Evolutionary conservation across 78 protist species (phyloP).

Genomic region (Goniomonas avonlea): DNA sequence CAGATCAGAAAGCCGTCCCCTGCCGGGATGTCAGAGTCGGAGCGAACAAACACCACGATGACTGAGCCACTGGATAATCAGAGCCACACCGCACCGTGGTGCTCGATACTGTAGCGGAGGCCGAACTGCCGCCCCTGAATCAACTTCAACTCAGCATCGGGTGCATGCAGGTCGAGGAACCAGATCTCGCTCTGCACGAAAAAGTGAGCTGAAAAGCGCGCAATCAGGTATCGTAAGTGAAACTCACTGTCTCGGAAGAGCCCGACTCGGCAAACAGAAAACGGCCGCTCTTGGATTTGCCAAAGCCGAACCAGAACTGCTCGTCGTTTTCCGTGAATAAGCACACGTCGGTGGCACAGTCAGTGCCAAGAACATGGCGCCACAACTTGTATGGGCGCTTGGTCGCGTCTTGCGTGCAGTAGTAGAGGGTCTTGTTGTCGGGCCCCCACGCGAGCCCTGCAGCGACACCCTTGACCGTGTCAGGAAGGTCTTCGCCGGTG

Average conservation of each 20-base stretch:
- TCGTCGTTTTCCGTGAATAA: conserved; percentile 1
- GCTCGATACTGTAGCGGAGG: background rate
- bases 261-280: background rate
- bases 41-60: no score
- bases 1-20: background rate
- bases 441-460: background rate
- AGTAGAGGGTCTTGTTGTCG: background rate
- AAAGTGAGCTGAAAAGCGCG: no score
- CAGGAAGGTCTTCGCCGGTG: background rate
- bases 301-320: conserved; percentile 8
- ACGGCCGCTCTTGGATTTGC: conserved; percentile 2
- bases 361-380: background rate
- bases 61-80: no score
- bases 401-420: background rate
- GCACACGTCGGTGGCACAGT: background rate
- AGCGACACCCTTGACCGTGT: background rate
- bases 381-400: background rate
- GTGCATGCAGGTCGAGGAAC: background rate
- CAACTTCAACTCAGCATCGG: background rate
- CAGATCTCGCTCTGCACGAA: background rate
- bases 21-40: no score
- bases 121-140: background rate
- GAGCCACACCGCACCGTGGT: no score
- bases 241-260: no score
- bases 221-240: no score